Evolutionary conservation across 1,139 yeast genomes (phyloP).

Genomic region (Geotrichum bryndzae): DNA sequence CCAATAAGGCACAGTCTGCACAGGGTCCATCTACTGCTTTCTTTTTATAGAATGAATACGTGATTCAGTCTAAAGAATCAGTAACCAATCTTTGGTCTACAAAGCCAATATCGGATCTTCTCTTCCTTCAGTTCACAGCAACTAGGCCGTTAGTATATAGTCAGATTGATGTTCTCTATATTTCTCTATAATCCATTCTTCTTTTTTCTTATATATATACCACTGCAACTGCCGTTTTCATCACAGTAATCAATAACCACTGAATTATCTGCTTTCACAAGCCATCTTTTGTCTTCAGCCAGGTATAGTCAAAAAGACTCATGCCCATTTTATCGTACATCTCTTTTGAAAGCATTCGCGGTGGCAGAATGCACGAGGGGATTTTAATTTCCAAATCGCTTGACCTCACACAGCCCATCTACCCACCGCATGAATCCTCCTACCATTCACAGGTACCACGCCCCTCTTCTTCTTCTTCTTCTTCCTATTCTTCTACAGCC

Average conservation of each 20-base stretch:
- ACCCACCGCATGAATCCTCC: background rate
- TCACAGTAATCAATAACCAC: background rate
- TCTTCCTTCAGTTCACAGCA: background rate
- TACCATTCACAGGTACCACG: background rate
- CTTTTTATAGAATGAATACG: too few relatives aligned
- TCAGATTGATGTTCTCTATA: background rate
- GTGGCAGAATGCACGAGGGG: constrained; percentile 3
- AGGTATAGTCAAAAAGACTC: background rate
- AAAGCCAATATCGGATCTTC: too few relatives aligned
- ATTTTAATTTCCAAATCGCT: constrained; percentile 5
- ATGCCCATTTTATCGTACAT: constrained; percentile 9
- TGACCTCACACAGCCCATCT: background rate
- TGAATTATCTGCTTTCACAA: background rate
- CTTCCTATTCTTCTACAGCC: background rate
- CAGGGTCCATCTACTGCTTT: background rate
- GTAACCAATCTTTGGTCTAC: too few relatives aligned
- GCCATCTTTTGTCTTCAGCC: background rate
- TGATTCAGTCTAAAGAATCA: too few relatives aligned
- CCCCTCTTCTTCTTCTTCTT: background rate
- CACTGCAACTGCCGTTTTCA: background rate
- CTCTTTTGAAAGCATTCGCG: constrained; percentile 1
- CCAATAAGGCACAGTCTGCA: too few relatives aligned
- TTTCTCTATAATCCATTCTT: background rate
- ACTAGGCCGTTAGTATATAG: background rate
- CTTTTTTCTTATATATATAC: too few relatives aligned